Evolutionary conservation across 257 asterid genomes (phyloP).

Genomic region (Euphrasia confusa): DNA sequence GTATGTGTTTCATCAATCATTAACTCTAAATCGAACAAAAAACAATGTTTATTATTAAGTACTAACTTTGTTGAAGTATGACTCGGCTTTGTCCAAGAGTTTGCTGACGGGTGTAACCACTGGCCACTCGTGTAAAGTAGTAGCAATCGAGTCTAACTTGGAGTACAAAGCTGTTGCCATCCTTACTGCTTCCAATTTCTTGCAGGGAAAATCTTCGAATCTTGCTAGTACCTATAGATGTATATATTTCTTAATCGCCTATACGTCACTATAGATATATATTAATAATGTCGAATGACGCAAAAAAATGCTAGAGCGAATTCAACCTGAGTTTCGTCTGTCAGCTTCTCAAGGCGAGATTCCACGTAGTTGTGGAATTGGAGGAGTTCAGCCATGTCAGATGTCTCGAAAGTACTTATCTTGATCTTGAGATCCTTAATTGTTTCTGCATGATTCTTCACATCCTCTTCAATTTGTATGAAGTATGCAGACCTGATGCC

Average conservation of each 20-base stretch:
- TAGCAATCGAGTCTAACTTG: conserved; percentile 47
- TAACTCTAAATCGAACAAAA: background rate
- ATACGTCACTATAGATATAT: no score
- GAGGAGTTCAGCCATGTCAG: conserved; percentile 72
- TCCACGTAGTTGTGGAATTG: conserved; percentile 63
- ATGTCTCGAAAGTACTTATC: conserved; percentile 51
- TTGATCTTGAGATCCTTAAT: conserved; percentile 50
- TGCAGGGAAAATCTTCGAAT: conserved; percentile 75
- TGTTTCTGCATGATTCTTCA: conserved; percentile 41
- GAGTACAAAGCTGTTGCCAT: conserved; percentile 66
- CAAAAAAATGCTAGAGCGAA: background rate
- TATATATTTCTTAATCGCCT: no score
- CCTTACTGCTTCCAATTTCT: conserved; percentile 78
- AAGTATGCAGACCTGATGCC: conserved; percentile 75
- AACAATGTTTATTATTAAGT: no score
- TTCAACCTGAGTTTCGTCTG: conserved; percentile 75
- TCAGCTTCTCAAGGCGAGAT: conserved; percentile 70
- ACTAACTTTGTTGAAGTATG: conserved; percentile 59
- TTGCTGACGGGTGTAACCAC: conserved; percentile 45
- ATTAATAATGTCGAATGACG: background rate
- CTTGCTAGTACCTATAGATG: conserved; percentile 63
- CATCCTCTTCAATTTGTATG: conserved; percentile 82
- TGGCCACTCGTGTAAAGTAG: conserved; percentile 55
- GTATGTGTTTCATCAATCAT: conserved; percentile 17
- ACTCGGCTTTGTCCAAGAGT: conserved; percentile 64